Evolutionary conservation across 768 basidiomycete genomes (phyloP).

Genomic region (Pisolithus orientalis): DNA sequence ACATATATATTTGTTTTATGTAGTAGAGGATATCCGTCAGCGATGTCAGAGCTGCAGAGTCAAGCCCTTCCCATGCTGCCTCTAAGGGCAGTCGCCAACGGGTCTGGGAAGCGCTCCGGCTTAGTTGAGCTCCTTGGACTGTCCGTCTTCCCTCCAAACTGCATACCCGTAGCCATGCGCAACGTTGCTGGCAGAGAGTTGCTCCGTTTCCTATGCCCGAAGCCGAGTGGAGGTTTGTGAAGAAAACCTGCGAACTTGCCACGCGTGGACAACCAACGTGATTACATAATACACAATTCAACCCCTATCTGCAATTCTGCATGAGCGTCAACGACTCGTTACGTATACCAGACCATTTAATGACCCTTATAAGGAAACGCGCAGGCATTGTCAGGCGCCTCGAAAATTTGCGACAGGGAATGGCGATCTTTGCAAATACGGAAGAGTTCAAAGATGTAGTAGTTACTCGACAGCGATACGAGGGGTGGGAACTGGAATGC

Average conservation of each 20-base stretch:
- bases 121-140: conserved; percentile 59
- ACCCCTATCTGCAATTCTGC: no score
- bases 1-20: background rate
- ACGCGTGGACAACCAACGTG: no score
- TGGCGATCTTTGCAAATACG: no score
- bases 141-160: conserved; percentile 39
- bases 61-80: conserved; percentile 55
- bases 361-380: no score
- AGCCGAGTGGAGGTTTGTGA: conserved; percentile 21
- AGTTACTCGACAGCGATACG: no score
- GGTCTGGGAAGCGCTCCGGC: conserved; percentile 62
- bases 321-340: no score
- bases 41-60: conserved; percentile 67
- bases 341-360: no score
- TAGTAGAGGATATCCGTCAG: background rate
- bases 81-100: conserved; percentile 29
- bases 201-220: conserved; percentile 29
- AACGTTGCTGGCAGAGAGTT: conserved; percentile 45
- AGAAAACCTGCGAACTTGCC: no score
- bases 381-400: no score
- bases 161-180: conserved; percentile 47
- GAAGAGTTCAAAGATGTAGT: no score
- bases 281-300: no score
- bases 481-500: conserved; percentile 27
- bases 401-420: no score